Conservation (phyloP, 345 rosid genomes). For the Eutrema japonicum region DNA sequence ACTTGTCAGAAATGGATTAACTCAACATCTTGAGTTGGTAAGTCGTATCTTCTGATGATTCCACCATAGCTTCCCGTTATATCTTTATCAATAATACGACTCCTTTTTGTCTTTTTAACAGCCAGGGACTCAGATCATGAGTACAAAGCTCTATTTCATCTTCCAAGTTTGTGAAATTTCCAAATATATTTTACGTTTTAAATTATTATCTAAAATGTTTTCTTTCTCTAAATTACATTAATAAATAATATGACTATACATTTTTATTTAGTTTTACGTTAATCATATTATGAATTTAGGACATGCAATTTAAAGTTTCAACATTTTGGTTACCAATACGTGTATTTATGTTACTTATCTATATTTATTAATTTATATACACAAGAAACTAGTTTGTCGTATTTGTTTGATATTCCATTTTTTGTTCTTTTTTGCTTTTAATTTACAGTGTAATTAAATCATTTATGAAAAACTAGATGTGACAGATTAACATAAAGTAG, state of each 20-base stretch:
- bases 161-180: neutral
- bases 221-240: too few relatives aligned
- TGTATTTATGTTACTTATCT: too few relatives aligned
- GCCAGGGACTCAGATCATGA: neutral
- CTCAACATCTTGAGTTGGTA: constrained; percentile 39
- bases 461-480: too few relatives aligned
- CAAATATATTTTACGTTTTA: neutral
- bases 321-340: too few relatives aligned
- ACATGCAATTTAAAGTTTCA: too few relatives aligned
- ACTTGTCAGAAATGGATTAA: constrained; percentile 34
- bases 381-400: too few relatives aligned
- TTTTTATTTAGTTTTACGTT: too few relatives aligned
- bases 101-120: neutral
- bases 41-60: constrained; percentile 35
- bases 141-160: neutral
- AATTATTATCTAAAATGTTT: too few relatives aligned
- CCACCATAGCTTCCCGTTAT: neutral
- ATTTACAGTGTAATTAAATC: neutral
- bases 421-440: neutral
- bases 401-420: neutral
- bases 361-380: too few relatives aligned
- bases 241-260: too few relatives aligned
- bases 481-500: neutral
- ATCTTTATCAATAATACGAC: neutral
- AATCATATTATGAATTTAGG: too few relatives aligned